Conservation (phyloP, 129 eudicot species). For the Chrysanthemum lavandulifolium region DNA sequence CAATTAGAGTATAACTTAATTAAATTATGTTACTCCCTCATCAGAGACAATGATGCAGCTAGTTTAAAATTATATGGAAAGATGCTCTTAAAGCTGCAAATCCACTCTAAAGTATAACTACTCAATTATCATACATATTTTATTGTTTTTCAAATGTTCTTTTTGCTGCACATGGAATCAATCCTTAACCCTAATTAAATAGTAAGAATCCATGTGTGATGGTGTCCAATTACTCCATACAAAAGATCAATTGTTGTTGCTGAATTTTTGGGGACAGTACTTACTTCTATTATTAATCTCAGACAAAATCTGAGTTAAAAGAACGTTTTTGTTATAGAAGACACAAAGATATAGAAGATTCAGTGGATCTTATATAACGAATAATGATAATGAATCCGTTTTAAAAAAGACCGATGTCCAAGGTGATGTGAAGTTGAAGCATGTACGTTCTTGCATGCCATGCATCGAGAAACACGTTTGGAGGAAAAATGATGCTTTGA, state of each 20-base stretch:
- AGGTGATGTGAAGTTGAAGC: no score
- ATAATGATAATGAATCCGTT: no score
- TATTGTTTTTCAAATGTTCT: conserved; percentile 14
- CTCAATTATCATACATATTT: conserved; percentile 18
- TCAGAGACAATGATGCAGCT: conserved; percentile 31
- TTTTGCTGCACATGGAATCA: conserved; percentile 26
- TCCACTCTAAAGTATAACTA: conserved; percentile 17
- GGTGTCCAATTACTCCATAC: neutral
- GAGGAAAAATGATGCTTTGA: no score
- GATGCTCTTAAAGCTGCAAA: no score
- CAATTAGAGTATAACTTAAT: neutral
- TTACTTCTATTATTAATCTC: conserved; percentile 5
- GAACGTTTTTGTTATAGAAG: neutral
- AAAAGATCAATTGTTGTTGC: conserved; percentile 21
- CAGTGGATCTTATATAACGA: no score
- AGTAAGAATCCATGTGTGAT: conserved; percentile 25
- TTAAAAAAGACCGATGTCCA: no score
- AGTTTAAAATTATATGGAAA: no score
- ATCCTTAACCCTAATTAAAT: conserved; percentile 29
- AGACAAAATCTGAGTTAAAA: neutral
- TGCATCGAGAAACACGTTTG: no score
- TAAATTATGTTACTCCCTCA: conserved; percentile 28
- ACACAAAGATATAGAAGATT: neutral
- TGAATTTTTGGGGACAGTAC: conserved; percentile 23
- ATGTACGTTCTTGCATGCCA: no score